phyloP scores from a whole-genome alignment of 306 rosid genomes.

The Inga laurina region DNA sequence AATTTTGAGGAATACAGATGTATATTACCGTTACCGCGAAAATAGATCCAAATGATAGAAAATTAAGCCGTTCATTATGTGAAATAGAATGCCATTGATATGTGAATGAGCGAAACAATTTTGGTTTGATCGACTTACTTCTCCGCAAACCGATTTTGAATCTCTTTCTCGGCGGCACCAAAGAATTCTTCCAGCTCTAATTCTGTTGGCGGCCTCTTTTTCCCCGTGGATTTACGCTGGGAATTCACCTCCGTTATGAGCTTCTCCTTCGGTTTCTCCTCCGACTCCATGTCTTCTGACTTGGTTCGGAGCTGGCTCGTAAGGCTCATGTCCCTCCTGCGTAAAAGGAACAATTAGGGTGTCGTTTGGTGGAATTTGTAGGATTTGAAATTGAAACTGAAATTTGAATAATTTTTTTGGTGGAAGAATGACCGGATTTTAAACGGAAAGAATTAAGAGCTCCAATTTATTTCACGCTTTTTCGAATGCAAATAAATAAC shows the following conservation, averaged over 20 bases:
- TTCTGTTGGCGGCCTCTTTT: slow-evolving; percentile 72
- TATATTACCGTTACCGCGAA: slow-evolving; percentile 17
- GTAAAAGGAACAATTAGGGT: background rate
- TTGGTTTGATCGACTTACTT: slow-evolving; percentile 49
- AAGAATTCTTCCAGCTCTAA: slow-evolving; percentile 84
- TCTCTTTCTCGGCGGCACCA: slow-evolving; percentile 61
- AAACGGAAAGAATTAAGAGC: slow-evolving; percentile 19
- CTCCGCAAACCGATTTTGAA: slow-evolving; percentile 55
- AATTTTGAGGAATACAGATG: slow-evolving; percentile 11
- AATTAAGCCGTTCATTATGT: background rate
- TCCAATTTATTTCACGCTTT: slow-evolving; percentile 20
- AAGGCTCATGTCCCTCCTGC: slow-evolving; percentile 71
- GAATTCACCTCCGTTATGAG: slow-evolving; percentile 43
- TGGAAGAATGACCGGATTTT: background rate
- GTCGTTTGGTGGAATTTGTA: background rate
- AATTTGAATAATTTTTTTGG: background rate
- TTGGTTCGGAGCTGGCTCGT: slow-evolving; percentile 48
- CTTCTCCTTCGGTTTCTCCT: slow-evolving; percentile 16
- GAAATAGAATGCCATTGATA: background rate
- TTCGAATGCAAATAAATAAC: slow-evolving; percentile 30
- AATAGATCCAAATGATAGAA: background rate
- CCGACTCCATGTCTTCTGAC: slow-evolving; percentile 43
- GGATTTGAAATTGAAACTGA: slow-evolving; percentile 4
- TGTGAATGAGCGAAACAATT: background rate
- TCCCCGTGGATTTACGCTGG: slow-evolving; percentile 30